phyloP scores from a whole-genome alignment of 1,284 basidiomycete species.

The Grifola frondosa region DNA sequence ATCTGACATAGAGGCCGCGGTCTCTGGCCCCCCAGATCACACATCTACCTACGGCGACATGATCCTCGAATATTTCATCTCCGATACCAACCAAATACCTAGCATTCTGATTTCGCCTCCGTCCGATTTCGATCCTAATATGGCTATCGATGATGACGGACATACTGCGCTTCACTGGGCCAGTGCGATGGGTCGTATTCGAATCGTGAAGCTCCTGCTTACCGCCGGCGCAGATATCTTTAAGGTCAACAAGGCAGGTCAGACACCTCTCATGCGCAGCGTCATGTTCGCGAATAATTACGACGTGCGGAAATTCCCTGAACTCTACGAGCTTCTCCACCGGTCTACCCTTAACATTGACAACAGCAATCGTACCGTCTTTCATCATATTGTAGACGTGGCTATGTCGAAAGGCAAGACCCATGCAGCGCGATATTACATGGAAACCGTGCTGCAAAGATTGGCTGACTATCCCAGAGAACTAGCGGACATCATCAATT shows the following conservation, averaged over 20 bases:
- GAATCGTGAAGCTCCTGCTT: constrained; percentile 93
- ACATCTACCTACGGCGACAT: constrained; percentile 84
- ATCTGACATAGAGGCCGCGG: constrained; percentile 40
- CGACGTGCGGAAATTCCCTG: constrained; percentile 98
- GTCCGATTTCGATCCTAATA: constrained; percentile 92
- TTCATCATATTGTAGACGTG: constrained; percentile 99
- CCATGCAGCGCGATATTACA: constrained; percentile 97
- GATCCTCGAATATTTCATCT: constrained; percentile 99
- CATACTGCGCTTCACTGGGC: constrained; percentile 99
- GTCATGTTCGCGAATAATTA: constrained; percentile 99
- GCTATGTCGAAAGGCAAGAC: constrained; percentile 98
- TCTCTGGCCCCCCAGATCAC: constrained; percentile 43
- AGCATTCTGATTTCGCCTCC: constrained; percentile 88
- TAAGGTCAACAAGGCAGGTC: constrained; percentile 94
- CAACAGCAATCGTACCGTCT: constrained; percentile 96
- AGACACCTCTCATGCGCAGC: constrained; percentile 97
- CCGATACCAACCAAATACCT: constrained; percentile 93
- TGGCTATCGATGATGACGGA: constrained; percentile 97
- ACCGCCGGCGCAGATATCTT: constrained; percentile 97
- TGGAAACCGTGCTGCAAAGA: constrained; percentile 92
- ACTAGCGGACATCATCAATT: constrained; percentile 97
- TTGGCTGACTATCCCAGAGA: constrained; percentile 96
- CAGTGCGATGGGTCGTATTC: constrained; percentile 97
- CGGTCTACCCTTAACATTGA: constrained; percentile 99
- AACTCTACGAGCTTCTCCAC: constrained; percentile 95